Evolutionary conservation across 805 yeast genomes (phyloP), one percentile per base, ranked within the genome.

Genomic region (Grigorovia yakushimaensis): DNA sequence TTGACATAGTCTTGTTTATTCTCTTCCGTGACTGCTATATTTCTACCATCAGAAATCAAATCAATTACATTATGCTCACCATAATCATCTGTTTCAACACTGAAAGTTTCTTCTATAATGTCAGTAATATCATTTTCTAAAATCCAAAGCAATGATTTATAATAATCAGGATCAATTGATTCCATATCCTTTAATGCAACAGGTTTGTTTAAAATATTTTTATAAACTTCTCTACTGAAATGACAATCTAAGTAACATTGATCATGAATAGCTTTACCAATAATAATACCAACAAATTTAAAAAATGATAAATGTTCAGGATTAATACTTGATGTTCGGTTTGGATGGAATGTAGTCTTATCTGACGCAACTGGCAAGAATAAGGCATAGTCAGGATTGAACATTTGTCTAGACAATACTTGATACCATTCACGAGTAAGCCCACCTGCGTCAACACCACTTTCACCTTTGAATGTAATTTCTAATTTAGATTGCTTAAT

Each of bases 391-490:
- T 88, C 95, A 0, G 98, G 94, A 61, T 91, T 88, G 68, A 93
- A 88, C 87, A 93, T 89, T 62, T 91, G 97, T 51, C 96, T 74
- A 0, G 96, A 81, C 42, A 93, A 67, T 5, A 89, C 95, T 62
- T 89, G 97, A 59, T 83, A 89, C 98, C 98, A 93, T 64, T 93
- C 99, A 59, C 99, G 74, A 0, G 97, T 86, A 15, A 93, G 82
- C 39, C 99, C 99, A 55, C 99, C 99, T 3, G 96, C 98, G 72
- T 93, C 99, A 43, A 93, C 86, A 55, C 98, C 99, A 47, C 84
- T 84, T 65, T 93, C 99, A 1, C 95, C 96, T 52, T 81, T 81
- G 69, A 93, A 93, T n/a, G 76, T 75, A 39, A 93, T 79, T 44
- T 84, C 89, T 54, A 93, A 68, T 54, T 81, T 82, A 2, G 89